A percentile compares a stretch with the other conserved stretches of the same genome.
Conservation (phyloP, 2,329 filamentous ascomycete genomes). For the Cladosporium halotolerans region DNA sequence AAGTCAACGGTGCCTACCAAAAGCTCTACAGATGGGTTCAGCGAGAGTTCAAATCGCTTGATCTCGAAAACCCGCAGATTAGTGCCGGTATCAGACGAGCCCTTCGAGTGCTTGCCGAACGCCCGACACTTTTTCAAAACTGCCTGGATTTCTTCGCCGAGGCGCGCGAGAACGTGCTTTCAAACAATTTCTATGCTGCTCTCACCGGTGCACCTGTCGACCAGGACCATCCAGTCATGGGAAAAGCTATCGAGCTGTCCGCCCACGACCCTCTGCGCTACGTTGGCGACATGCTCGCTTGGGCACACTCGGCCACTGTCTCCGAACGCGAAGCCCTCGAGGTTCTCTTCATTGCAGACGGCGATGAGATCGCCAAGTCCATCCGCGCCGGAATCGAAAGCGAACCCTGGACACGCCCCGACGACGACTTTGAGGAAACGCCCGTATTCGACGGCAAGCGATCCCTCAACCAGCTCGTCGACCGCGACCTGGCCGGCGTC, state of each 20-base stretch:
- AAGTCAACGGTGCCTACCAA: constrained; percentile 84
- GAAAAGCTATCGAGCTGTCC: constrained; percentile 88
- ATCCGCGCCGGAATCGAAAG: constrained; percentile 73
- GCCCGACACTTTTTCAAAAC: constrained; percentile 84
- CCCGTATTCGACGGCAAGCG: constrained; percentile 70
- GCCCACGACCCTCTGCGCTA: constrained; percentile 90
- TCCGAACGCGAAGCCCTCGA: constrained; percentile 91
- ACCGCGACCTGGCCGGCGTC: constrained; percentile 75
- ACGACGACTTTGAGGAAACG: constrained; percentile 38
- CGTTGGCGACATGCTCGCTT: constrained; percentile 94
- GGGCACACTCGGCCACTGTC: constrained; percentile 89
- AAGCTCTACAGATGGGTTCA: constrained; percentile 96
- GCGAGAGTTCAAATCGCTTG: constrained; percentile 82
- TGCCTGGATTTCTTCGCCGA: constrained; percentile 92
- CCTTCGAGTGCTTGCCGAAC: constrained; percentile 78
- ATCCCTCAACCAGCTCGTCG: constrained; percentile 78
- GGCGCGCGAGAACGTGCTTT: constrained; percentile 76
- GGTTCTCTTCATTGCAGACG: constrained; percentile 82
- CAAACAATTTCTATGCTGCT: constrained; percentile 82
- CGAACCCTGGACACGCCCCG: constrained; percentile 66
- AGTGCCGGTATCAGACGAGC: constrained; percentile 76
- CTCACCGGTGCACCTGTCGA: constrained; percentile 66
- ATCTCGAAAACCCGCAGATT: constrained; percentile 91
- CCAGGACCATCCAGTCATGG: constrained; percentile 43
- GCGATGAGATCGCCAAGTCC: constrained; percentile 77